Percentiles rank a stretch among this genome's conserved stretches.
Evolutionary conservation across 305 asterid species (phyloP).

Genomic region (Plantago lanceolata): DNA sequence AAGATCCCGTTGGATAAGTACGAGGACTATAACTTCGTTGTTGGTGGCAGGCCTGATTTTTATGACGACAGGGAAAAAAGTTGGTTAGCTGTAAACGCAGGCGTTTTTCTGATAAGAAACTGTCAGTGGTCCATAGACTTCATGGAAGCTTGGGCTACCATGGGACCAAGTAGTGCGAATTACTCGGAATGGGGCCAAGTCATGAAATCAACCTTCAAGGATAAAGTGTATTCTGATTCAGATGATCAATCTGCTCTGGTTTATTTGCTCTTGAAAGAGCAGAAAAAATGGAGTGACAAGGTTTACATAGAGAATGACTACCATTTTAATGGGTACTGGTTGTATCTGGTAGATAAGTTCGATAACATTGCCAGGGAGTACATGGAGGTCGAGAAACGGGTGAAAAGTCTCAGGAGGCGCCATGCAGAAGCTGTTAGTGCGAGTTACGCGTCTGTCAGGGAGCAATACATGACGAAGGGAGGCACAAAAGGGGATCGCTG

Average conservation of each 20-base stretch:
- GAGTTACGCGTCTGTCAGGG: slow-evolving; percentile 35
- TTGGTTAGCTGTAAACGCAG: slow-evolving; percentile 67
- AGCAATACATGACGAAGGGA: slow-evolving; percentile 28
- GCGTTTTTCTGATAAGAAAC: slow-evolving; percentile 59
- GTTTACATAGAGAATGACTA: slow-evolving; percentile 58
- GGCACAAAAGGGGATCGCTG: slow-evolving; percentile 26
- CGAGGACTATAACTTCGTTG: slow-evolving; percentile 47
- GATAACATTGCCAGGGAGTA: slow-evolving; percentile 30
- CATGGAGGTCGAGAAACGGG: slow-evolving; percentile 30
- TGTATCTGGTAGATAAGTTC: slow-evolving; percentile 35
- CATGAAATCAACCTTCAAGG: slow-evolving; percentile 39
- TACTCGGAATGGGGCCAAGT: slow-evolving; percentile 47
- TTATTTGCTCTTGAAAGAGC: slow-evolving; percentile 45
- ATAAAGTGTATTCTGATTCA: slow-evolving; percentile 41
- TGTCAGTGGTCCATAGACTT: slow-evolving; percentile 78
- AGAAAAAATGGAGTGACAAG: slow-evolving; percentile 44
- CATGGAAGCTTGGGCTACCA: slow-evolving; percentile 55
- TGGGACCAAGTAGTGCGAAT: slow-evolving; percentile 70
- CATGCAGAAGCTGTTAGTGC: slow-evolving; percentile 52
- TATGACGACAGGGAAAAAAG: slow-evolving; percentile 44
- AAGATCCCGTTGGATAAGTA: slow-evolving; percentile 57
- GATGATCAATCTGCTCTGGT: slow-evolving; percentile 73
- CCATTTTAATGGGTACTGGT: slow-evolving; percentile 58
- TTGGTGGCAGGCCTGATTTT: slow-evolving; percentile 50
- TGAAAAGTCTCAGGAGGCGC: slow-evolving; percentile 37